Conservation (phyloP, 192 early-diverging fungal genomes). For the Phlyctochytrium planicorne region DNA sequence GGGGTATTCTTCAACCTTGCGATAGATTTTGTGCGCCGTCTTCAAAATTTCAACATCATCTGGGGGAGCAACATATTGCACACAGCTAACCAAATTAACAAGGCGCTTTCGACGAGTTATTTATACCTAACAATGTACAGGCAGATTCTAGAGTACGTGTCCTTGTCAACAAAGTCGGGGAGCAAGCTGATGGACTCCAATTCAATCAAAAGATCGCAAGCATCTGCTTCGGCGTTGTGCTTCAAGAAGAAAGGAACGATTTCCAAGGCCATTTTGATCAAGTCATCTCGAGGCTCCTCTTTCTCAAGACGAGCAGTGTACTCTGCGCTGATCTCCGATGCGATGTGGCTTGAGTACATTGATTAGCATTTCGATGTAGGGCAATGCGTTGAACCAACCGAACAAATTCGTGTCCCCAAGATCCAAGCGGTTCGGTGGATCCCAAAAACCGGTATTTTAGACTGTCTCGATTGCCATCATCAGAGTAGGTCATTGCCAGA, state of each 20-base stretch:
- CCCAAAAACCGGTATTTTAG: conserved; percentile 86
- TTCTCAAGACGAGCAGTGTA: conserved; percentile 66
- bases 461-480: conserved; percentile 80
- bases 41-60: conserved; percentile 81
- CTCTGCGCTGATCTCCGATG: conserved; percentile 87
- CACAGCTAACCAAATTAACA: conserved; percentile 59
- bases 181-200: conserved; percentile 81
- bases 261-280: conserved; percentile 74
- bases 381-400: conserved; percentile 41
- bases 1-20: conserved; percentile 73
- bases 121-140: conserved; percentile 85
- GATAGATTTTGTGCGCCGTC: conserved; percentile 90
- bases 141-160: conserved; percentile 92
- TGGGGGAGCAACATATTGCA: conserved; percentile 86
- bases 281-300: conserved; percentile 62
- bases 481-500: conserved; percentile 92
- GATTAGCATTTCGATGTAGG: not conserved
- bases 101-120: not conserved
- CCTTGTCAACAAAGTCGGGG: conserved; percentile 82
- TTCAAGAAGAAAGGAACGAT: conserved; percentile 93
- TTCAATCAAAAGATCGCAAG: conserved; percentile 92
- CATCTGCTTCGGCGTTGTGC: conserved; percentile 98
- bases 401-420: conserved; percentile 99
- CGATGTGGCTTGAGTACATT: conserved; percentile 66
- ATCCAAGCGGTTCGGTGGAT: conserved; percentile 71